Evolutionary conservation across 345 rosid genomes (phyloP), one percentile per base, ranked within the genome.

Genomic region (Linum trigynum): DNA sequence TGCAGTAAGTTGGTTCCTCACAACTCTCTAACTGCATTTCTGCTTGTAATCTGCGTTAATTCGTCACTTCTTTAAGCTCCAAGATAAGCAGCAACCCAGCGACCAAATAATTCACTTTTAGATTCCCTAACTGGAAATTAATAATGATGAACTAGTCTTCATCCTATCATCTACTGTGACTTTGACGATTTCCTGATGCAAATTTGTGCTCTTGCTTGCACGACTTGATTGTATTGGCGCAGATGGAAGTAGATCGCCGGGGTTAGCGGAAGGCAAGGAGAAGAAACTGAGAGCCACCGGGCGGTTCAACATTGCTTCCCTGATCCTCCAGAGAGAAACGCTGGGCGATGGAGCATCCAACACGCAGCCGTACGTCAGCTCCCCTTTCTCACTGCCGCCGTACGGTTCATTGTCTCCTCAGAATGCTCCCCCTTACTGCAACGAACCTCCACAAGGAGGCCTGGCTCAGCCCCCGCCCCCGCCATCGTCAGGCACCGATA

Each of bases 331-430:
- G 23, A 67, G 42, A 59, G 69, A 84, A 67, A 78, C 85, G 12
- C 70, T 74, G 68, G 38, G 4, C 0, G n/a, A 57, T 57, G 60
- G 9, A 3, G 65, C 77, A 70, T 63, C 79, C 15, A 86, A 82
- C 48, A 63, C 84, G 15, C 69, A 76, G 68, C 83, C 91, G 14
- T 74, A 81, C 39, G 82, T 86, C 15, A 77, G 79, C 63, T 79
- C 96, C 37, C 86, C 87, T 16, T 82, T 80, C 65, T 66, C 81
- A 67, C 64, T 86, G 64, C 82, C 90, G 40, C 88, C 96, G 10
- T 76, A 76, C 45, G 90, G 80, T 36, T 77, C 88, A 8, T 72
- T 86, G 12, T 59, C 85, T 2, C 81, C 91, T 39, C 67, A 60
- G 69, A 76, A 72, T 64, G 58, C 84, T 66, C 80, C 91, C 75